Conservation (phyloP, 148 eudicot species). For the Pharnaceum exiguum region DNA sequence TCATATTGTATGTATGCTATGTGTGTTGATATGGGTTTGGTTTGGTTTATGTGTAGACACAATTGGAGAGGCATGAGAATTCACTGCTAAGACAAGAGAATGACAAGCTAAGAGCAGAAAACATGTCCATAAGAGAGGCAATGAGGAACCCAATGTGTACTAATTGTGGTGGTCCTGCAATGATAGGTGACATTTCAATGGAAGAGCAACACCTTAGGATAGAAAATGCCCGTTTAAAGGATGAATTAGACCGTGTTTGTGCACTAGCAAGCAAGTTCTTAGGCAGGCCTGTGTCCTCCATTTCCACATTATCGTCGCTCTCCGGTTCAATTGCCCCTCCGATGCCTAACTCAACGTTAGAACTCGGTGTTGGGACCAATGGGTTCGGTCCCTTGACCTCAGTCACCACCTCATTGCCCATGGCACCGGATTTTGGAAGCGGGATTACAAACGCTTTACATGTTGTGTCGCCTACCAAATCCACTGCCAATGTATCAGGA, state of each 20-base stretch:
- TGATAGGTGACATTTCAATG: constrained; percentile 75
- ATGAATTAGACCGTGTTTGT: constrained; percentile 75
- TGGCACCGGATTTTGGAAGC: constrained; percentile 49
- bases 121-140: constrained; percentile 83
- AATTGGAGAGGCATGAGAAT: constrained; percentile 90
- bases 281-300: constrained; percentile 60
- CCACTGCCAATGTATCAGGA: constrained; percentile 26
- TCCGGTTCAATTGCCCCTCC: constrained; percentile 25
- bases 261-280: constrained; percentile 71
- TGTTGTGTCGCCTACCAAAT: constrained; percentile 39
- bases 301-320: constrained; percentile 9
- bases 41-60: constrained; percentile 67
- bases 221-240: constrained; percentile 75
- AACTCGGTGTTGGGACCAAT: constrained; percentile 69
- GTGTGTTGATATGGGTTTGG: constrained; percentile 15
- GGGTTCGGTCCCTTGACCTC: constrained; percentile 47
- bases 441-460: constrained; percentile 49
- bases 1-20: too few relatives aligned
- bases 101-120: constrained; percentile 82
- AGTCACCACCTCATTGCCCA: constrained; percentile 34
- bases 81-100: constrained; percentile 88
- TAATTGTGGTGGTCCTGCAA: constrained; percentile 88
- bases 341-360: constrained; percentile 73
- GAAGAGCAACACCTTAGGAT: constrained; percentile 92
- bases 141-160: constrained; percentile 91